Evolutionary conservation across 306 rosid species (phyloP).

Genomic region (Cucurbita maxima): DNA sequence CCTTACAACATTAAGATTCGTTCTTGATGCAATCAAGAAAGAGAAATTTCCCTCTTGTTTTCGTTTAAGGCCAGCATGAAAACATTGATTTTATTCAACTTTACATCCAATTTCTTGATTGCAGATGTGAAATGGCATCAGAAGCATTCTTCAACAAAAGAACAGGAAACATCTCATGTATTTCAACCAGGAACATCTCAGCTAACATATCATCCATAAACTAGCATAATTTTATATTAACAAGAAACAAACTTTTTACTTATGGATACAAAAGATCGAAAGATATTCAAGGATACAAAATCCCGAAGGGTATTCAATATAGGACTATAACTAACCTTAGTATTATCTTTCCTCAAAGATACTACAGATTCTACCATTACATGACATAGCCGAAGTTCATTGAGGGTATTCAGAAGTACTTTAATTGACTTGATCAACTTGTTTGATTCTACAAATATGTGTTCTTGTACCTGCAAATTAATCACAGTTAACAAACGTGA

Average conservation of each 20-base stretch:
- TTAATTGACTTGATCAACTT: constrained; percentile 67
- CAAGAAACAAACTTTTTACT: background rate
- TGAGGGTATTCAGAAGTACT: constrained; percentile 66
- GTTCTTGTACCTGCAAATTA: constrained; percentile 63
- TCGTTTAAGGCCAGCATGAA: background rate
- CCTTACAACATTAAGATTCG: background rate
- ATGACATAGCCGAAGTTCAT: constrained; percentile 70
- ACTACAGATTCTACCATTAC: constrained; percentile 37
- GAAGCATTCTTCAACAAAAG: background rate
- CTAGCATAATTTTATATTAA: background rate
- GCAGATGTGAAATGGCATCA: background rate
- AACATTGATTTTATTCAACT: background rate
- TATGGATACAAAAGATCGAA: background rate
- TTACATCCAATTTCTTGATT: background rate
- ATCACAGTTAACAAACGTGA: constrained; percentile 7
- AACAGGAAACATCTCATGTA: background rate
- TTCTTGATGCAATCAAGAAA: background rate
- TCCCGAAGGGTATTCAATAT: background rate
- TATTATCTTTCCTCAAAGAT: constrained; percentile 28
- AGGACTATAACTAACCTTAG: constrained; percentile 35
- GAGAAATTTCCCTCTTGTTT: background rate
- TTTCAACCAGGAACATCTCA: background rate
- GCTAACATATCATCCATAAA: background rate
- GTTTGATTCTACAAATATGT: constrained; percentile 59
- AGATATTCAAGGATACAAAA: background rate